These are phyloP conservation scores for Cronartium quercuum DNA, from an alignment of 1,284 basidiomycete species.

Conservation along the genomic window DNA sequence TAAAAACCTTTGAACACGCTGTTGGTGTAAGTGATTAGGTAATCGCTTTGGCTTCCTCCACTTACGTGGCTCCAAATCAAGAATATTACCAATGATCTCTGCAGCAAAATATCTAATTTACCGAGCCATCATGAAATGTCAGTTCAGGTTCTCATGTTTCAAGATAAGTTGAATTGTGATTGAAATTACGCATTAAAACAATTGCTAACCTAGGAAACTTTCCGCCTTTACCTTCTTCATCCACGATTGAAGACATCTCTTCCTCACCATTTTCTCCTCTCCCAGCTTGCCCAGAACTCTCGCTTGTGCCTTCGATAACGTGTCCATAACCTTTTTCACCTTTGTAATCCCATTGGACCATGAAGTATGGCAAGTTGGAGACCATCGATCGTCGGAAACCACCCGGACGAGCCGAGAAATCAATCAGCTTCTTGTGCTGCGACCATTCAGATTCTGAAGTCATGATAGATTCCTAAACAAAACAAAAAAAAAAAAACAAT, in stretches of 20 bases:
- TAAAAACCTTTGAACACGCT: slow-evolving; percentile 33
- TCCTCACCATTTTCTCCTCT: slow-evolving; percentile 56
- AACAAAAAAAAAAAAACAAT: background rate
- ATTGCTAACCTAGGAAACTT: slow-evolving; percentile 71
- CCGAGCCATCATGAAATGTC: background rate
- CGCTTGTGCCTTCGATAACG: slow-evolving; percentile 80
- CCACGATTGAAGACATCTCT: slow-evolving; percentile 46
- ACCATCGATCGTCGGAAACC: slow-evolving; percentile 90
- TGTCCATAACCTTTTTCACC: slow-evolving; percentile 96
- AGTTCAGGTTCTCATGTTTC: background rate
- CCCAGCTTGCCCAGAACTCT: slow-evolving; percentile 58
- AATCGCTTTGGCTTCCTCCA: slow-evolving; percentile 75
- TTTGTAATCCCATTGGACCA: slow-evolving; percentile 95
- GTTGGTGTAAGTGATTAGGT: slow-evolving; percentile 61
- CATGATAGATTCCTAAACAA: slow-evolving; percentile 73
- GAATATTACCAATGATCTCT: slow-evolving; percentile 85
- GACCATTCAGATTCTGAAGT: slow-evolving; percentile 92
- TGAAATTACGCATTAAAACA: background rate
- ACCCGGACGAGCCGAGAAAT: slow-evolving; percentile 77
- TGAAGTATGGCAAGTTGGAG: slow-evolving; percentile 93
- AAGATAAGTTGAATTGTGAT: background rate
- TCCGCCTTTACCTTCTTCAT: slow-evolving; percentile 78
- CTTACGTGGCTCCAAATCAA: slow-evolving; percentile 77
- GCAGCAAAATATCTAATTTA: slow-evolving; percentile 74
- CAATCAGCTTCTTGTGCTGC: slow-evolving; percentile 91